These are phyloP conservation scores for Sporothrix inflata DNA, from an alignment of 2,329 filamentous ascomycete species.

Conservation along the genomic window DNA sequence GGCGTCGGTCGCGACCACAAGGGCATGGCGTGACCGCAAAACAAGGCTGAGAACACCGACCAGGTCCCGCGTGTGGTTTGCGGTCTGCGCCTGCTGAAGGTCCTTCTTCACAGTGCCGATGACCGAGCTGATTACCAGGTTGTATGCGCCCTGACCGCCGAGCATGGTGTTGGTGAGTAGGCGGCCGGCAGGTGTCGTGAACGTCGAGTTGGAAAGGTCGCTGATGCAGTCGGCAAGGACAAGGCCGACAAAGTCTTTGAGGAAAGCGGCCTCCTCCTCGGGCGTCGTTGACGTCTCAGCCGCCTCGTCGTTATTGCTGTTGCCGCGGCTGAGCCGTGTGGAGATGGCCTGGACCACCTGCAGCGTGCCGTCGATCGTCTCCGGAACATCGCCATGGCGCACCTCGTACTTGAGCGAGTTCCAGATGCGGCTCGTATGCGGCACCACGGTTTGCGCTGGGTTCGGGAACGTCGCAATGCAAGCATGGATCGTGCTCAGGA, in stretches of 20 bases:
- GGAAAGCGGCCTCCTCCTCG: conserved; percentile 39
- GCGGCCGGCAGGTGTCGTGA: conserved; percentile 56
- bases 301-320: not conserved
- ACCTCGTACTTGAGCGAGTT: conserved; percentile 66
- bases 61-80: conserved; percentile 56
- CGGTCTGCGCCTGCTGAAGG: conserved; percentile 54
- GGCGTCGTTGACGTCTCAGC: not conserved
- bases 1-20: conserved; percentile 41
- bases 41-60: conserved; percentile 56
- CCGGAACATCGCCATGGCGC: conserved; percentile 62
- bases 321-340: conserved; percentile 42
- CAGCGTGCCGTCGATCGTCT: conserved; percentile 60
- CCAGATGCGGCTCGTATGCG: conserved; percentile 58
- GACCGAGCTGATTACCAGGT: conserved; percentile 51
- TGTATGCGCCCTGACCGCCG: conserved; percentile 53
- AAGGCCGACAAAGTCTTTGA: conserved; percentile 34
- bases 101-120: conserved; percentile 54
- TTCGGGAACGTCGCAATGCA: conserved; percentile 56
- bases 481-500: conserved; percentile 58
- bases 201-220: conserved; percentile 57
- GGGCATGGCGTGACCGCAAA: conserved; percentile 50
- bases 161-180: conserved; percentile 56
- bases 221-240: conserved; percentile 58
- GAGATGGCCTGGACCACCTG: conserved; percentile 57
- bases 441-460: conserved; percentile 51